Base-by-base conservation (phyloP, 306 rosid species). In the Mimosa pudica region DNA sequence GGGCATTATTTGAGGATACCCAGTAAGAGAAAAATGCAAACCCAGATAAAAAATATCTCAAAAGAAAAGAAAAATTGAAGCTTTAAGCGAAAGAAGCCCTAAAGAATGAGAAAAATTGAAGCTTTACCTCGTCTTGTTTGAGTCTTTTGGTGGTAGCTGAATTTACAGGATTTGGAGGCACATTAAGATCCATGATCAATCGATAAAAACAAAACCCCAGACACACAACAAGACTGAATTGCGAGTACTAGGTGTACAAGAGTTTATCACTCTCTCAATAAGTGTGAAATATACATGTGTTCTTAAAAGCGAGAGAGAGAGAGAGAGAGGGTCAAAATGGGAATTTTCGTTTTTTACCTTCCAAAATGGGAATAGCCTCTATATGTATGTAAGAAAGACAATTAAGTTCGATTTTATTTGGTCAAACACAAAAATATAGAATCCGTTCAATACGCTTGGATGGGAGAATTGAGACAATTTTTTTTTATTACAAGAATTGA, bases 61-160 rank as follows among this genome's bases (percentile, higher is more conserved):
- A 1, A 63, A 14, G 41, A 11, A 2, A 45, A 17, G 5, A 71
- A 70, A 3, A 70, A 45, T 24, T 70, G 52, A 46, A 70, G 33
- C 46, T 62, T 49, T 42, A 7, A 3, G 16, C 2, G 11, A 18
- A 57, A 12, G 0, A 11, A 8, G 7, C 17, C 33, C 17, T 24
- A 38, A 81, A 12, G 35, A 38, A 81, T 10, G 35, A 42, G 42
- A 42, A 80, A n/a, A 24, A 24, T 24, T 24, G 0, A 24, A 24
- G 0, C 30, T 24, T 24, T 65, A 91, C 97, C 91, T 71, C 75
- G 3, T 52, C 84, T 10, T 58, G 89, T 45, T 91, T 89, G 78
- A 77, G 89, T 77, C 89, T 89, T 85, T 84, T 81, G 73, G 81
- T 7, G 38, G 79, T 6, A 36, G 67, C 63, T 60, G 88, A 68